Evolutionary conservation across 305 asterid species (phyloP).

Genomic region (Rubia tinctorum): DNA sequence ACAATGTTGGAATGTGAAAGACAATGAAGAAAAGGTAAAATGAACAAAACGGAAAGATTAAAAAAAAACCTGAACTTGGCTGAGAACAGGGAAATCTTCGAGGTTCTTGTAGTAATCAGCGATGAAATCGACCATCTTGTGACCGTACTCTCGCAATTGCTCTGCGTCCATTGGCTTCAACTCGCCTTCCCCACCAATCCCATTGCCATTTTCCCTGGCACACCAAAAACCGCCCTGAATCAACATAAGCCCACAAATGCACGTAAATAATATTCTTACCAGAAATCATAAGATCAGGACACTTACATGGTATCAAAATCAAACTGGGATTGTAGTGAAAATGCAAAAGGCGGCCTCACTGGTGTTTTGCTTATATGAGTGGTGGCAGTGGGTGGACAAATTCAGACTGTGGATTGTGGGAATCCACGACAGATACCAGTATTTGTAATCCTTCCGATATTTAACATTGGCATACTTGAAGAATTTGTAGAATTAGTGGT

Average conservation of each 20-base stretch:
- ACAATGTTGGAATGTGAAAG: background rate
- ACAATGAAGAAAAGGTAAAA: background rate
- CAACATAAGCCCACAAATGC: background rate
- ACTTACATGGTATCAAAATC: slow-evolving; percentile 14
- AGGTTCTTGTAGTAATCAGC: slow-evolving; percentile 92
- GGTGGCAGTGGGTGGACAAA: slow-evolving; percentile 13
- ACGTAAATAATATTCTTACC: background rate
- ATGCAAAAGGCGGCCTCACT: too few relatives aligned
- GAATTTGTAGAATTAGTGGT: too few relatives aligned
- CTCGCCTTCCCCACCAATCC: slow-evolving; percentile 46
- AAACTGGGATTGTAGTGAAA: background rate
- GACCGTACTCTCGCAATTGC: slow-evolving; percentile 80
- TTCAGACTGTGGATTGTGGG: background rate
- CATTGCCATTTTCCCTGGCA: slow-evolving; percentile 8
- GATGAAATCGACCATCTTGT: slow-evolving; percentile 92
- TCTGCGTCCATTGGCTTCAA: slow-evolving; percentile 95
- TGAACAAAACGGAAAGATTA: background rate
- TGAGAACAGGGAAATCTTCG: slow-evolving; percentile 78
- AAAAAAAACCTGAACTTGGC: slow-evolving; percentile 82
- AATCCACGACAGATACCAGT: background rate
- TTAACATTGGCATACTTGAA: too few relatives aligned
- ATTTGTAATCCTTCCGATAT: too few relatives aligned
- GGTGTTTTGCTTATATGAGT: background rate
- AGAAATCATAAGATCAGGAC: background rate
- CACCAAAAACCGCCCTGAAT: background rate